phyloP scores from a whole-genome alignment of 2,329 filamentous ascomycete species.

The Xylaria sp. region DNA sequence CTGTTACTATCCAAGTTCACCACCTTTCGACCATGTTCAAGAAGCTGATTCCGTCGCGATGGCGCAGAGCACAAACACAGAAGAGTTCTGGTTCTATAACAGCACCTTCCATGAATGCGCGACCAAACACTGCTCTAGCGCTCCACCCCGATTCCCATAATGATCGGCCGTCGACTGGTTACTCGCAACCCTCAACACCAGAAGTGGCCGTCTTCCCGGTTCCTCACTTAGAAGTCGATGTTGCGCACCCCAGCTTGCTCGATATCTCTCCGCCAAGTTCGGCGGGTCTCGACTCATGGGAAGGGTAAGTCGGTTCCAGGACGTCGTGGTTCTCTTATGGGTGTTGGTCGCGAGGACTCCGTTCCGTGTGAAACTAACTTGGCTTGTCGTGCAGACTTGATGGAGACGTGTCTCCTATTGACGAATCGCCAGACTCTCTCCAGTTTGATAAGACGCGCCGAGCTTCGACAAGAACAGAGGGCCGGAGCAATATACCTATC shows the following conservation, averaged over 20 bases:
- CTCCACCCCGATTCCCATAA: slow-evolving; percentile 32
- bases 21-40: slow-evolving; percentile 9
- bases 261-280: slow-evolving; percentile 54
- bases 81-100: slow-evolving; percentile 28
- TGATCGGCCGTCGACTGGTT: slow-evolving; percentile 50
- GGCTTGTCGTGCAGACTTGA: slow-evolving; percentile 24
- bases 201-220: slow-evolving; percentile 32
- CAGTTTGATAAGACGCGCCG: slow-evolving; percentile 27
- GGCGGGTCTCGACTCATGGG: slow-evolving; percentile 40
- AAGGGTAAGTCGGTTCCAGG: slow-evolving; percentile 38
- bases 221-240: slow-evolving; percentile 26
- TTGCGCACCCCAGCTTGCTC: slow-evolving; percentile 27
- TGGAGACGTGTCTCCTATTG: slow-evolving; percentile 49
- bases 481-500: slow-evolving; percentile 44
- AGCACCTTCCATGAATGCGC: slow-evolving; percentile 31
- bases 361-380: slow-evolving; percentile 23
- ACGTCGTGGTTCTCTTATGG: not conserved
- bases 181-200: slow-evolving; percentile 50
- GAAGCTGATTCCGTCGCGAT: slow-evolving; percentile 26
- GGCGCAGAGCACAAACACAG: slow-evolving; percentile 16
- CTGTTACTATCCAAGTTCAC: not conserved
- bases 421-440: slow-evolving; percentile 39
- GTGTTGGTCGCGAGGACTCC: not conserved
- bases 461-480: slow-evolving; percentile 21
- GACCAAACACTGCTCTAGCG: slow-evolving; percentile 35